phyloP scores from a whole-genome alignment of 805 yeast genomes.

The Candida caryicola region DNA sequence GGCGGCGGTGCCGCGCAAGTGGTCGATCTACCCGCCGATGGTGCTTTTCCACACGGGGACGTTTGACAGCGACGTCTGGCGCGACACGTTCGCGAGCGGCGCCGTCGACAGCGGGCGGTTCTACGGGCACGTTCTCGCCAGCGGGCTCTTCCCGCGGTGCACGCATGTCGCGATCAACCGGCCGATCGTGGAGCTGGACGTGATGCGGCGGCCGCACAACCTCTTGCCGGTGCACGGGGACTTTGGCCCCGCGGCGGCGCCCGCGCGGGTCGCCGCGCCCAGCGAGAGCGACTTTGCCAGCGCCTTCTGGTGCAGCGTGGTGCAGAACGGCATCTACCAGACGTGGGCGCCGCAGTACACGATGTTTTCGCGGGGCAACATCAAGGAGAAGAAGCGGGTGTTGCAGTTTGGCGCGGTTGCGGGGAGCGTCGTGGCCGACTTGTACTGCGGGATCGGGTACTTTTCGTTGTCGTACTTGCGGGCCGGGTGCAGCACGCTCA shows the following conservation, averaged over 20 bases:
- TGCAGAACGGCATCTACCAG: conserved; percentile 74
- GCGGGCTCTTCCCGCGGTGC: conserved; percentile 12
- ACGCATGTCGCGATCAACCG: conserved; percentile 71
- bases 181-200: conserved; percentile 58
- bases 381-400: conserved; percentile 73
- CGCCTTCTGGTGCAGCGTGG: conserved; percentile 69
- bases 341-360: conserved; percentile 83
- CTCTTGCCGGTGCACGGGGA: conserved; percentile 62
- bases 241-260: conserved; percentile 50
- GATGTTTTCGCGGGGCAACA: conserved; percentile 86
- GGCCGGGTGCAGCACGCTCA: conserved; percentile 48
- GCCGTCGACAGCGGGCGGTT: conserved; percentile 13
- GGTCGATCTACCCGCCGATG: conserved; percentile 67
- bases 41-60: conserved; percentile 52
- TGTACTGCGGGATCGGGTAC: conserved; percentile 86
- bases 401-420: conserved; percentile 38
- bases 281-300: conserved; percentile 36
- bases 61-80: conserved; percentile 42
- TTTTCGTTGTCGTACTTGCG: conserved; percentile 68
- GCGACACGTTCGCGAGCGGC: conserved; percentile 3
- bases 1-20: conserved; percentile 46
- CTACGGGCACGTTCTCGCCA: conserved; percentile 13
- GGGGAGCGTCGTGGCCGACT: conserved; percentile 54
- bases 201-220: conserved; percentile 63
- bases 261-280: conserved; percentile 17